Conservation (phyloP, 768 basidiomycete species). For the Termitomyces sp. region DNA sequence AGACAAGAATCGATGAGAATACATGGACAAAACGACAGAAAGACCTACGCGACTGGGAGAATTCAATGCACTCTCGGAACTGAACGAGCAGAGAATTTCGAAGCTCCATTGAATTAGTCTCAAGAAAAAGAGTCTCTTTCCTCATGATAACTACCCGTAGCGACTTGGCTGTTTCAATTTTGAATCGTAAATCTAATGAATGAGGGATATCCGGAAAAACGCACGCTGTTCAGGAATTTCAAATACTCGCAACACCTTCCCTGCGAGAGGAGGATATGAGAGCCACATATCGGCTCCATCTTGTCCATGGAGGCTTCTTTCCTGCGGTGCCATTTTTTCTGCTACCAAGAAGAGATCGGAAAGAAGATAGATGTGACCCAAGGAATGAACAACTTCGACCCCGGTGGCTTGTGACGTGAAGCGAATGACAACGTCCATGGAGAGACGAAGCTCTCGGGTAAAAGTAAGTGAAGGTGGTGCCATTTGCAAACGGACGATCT, state of each 20-base stretch:
- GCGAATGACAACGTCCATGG: slow-evolving; percentile 67
- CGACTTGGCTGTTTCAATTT: slow-evolving; percentile 52
- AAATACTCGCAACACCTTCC: slow-evolving; percentile 81
- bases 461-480: slow-evolving; percentile 76
- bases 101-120: slow-evolving; percentile 52
- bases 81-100: slow-evolving; percentile 67
- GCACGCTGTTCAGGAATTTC: slow-evolving; percentile 61
- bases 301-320: slow-evolving; percentile 46
- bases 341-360: slow-evolving; percentile 92
- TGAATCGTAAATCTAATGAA: not conserved
- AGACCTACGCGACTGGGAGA: slow-evolving; percentile 70
- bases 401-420: slow-evolving; percentile 79
- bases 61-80: slow-evolving; percentile 82
- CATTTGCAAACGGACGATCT: slow-evolving; percentile 93
- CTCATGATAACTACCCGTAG: slow-evolving; percentile 82
- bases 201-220: slow-evolving; percentile 21
- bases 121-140: slow-evolving; percentile 78
- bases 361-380: slow-evolving; percentile 84
- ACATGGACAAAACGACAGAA: not conserved
- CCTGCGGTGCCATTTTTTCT: slow-evolving; percentile 75
- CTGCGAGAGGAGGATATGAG: slow-evolving; percentile 92
- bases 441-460: slow-evolving; percentile 71
- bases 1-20: slow-evolving; percentile 4
- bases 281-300: slow-evolving; percentile 86
- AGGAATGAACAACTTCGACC: slow-evolving; percentile 67